A percentile compares a stretch with the other conserved stretches of the same genome.
phyloP scores from a whole-genome alignment of 2,329 filamentous ascomycete genomes.

The Macrophomina tecta region DNA sequence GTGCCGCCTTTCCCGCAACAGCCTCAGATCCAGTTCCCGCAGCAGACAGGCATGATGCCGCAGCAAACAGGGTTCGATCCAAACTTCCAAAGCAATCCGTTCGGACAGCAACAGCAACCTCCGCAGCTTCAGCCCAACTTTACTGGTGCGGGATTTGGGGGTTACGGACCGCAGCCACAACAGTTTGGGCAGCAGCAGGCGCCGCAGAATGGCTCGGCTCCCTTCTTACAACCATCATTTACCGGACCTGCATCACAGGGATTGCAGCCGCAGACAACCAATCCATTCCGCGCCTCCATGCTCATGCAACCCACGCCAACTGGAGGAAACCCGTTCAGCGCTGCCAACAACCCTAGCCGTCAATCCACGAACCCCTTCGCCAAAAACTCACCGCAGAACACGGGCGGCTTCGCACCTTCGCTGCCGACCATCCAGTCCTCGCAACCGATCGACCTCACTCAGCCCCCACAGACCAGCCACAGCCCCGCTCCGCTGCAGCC shows the following conservation, averaged over 20 bases:
- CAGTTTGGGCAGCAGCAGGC: constrained; percentile 42
- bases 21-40: constrained; percentile 39
- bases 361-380: constrained; percentile 90
- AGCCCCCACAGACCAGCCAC: constrained; percentile 41
- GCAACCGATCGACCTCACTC: constrained; percentile 34
- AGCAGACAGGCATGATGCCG: constrained; percentile 32
- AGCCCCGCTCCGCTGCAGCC: constrained; percentile 52
- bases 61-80: constrained; percentile 30
- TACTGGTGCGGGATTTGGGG: constrained; percentile 83
- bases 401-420: constrained; percentile 30
- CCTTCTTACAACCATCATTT: constrained; percentile 21
- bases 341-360: constrained; percentile 54
- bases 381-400: constrained; percentile 54
- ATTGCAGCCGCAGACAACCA: constrained; percentile 66
- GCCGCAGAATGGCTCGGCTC: constrained; percentile 35
- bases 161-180: constrained; percentile 75
- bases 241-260: constrained; percentile 44
- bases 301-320: constrained; percentile 36
- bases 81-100: constrained; percentile 46
- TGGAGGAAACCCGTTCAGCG: constrained; percentile 32
- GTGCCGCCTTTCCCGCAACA: constrained; percentile 34
- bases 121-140: constrained; percentile 61
- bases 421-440: constrained; percentile 33
- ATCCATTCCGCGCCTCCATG: constrained; percentile 75
- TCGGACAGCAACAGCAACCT: constrained; percentile 46